Conservation (phyloP, 371 early-diverging fungal genomes). For the Mucor plumbeus region DNA sequence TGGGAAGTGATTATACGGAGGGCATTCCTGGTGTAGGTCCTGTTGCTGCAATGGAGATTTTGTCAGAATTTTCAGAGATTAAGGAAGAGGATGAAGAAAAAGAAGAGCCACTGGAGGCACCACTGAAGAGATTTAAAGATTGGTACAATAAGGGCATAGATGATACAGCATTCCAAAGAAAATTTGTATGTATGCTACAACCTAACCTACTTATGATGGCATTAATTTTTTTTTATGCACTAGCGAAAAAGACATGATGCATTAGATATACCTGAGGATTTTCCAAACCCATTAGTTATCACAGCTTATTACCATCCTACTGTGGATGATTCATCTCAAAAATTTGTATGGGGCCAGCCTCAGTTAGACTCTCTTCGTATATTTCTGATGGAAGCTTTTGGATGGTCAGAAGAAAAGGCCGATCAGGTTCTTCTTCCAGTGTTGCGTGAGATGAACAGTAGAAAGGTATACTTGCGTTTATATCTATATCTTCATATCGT, state of each 20-base stretch:
- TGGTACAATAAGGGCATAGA: slow-evolving; percentile 69
- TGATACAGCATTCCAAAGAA: slow-evolving; percentile 53
- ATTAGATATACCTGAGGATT: slow-evolving; percentile 69
- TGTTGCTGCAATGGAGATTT: slow-evolving; percentile 90
- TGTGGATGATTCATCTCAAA: slow-evolving; percentile 70
- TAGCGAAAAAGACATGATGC: slow-evolving; percentile 56
- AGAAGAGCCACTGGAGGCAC: slow-evolving; percentile 36
- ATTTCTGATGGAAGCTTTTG: slow-evolving; percentile 49
- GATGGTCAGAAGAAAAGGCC: slow-evolving; percentile 56
- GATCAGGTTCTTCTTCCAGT: slow-evolving; percentile 79
- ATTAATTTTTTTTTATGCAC: slow-evolving; percentile 12
- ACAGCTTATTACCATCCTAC: slow-evolving; percentile 84
- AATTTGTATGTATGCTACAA: slow-evolving; percentile 59
- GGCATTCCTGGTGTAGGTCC: slow-evolving; percentile 96
- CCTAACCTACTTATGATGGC: no score
- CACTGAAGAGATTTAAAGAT: slow-evolving; percentile 56
- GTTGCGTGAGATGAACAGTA: slow-evolving; percentile 69
- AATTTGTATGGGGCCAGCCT: slow-evolving; percentile 88
- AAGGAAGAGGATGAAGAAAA: slow-evolving; percentile 30
- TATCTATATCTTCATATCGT: not conserved
- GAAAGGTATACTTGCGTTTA: slow-evolving; percentile 39
- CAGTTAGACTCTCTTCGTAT: slow-evolving; percentile 79
- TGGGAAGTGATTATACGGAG: slow-evolving; percentile 98
- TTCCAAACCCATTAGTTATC: slow-evolving; percentile 79
- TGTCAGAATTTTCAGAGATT: slow-evolving; percentile 68